Conservation (phyloP, 768 basidiomycete species). For the Gloeostereum incarnatum region DNA sequence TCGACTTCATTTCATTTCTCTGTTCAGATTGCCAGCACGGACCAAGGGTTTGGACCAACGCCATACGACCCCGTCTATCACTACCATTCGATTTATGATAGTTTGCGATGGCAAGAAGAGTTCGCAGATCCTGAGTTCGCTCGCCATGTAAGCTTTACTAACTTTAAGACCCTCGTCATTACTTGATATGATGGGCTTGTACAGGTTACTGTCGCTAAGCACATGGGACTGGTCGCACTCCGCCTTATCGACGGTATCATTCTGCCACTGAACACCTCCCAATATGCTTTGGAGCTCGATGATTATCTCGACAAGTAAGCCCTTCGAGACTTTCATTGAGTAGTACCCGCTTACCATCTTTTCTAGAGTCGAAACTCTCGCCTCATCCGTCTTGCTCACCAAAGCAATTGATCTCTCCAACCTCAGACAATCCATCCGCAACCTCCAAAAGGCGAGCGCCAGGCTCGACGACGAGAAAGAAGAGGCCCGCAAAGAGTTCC, state of each 20-base stretch:
- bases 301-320: constrained; percentile 11
- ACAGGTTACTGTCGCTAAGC: constrained; percentile 59
- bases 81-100: constrained; percentile 73
- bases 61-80: constrained; percentile 59
- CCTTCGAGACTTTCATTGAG: not conserved
- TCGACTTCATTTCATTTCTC: not conserved
- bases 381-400: constrained; percentile 9
- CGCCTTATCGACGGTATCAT: constrained; percentile 55
- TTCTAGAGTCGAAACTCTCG: constrained; percentile 4
- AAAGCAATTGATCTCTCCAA: constrained; percentile 27
- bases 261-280: constrained; percentile 69
- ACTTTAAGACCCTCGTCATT: too few relatives aligned
- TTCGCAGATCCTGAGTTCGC: constrained; percentile 74
- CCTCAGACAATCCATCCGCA: constrained; percentile 35
- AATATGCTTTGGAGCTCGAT: constrained; percentile 39
- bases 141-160: constrained; percentile 44
- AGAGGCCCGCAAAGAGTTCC: constrained; percentile 43
- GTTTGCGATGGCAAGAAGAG: constrained; percentile 59
- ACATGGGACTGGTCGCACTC: constrained; percentile 55
- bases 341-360: not conserved
- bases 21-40: constrained; percentile 30
- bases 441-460: constrained; percentile 39
- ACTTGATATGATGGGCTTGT: not conserved
- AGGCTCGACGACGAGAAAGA: constrained; percentile 52
- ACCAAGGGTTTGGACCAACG: constrained; percentile 30